Conservation (phyloP, 1,284 basidiomycete genomes). For the Hypsizygus ulmarius region DNA sequence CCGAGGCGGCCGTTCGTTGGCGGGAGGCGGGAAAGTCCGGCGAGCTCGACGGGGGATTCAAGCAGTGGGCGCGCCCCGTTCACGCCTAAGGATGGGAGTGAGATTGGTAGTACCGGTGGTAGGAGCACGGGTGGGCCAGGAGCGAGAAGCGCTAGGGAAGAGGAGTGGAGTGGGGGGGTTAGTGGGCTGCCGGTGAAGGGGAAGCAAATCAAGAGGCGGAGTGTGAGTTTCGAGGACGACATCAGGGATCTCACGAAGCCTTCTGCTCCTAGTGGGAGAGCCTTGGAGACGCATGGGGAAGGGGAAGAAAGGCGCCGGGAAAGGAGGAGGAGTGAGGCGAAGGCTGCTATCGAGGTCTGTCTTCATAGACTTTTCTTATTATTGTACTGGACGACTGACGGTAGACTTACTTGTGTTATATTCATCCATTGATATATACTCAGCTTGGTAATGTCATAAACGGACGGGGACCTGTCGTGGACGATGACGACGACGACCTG, state of each 20-base stretch:
- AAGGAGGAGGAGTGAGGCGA: conserved; percentile 70
- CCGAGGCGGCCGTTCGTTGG: conserved; percentile 49
- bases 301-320: conserved; percentile 59
- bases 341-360: conserved; percentile 75
- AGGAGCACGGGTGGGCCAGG: conserved; percentile 17
- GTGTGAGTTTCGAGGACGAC: conserved; percentile 59
- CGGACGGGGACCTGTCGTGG: conserved; percentile 58
- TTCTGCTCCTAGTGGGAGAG: conserved; percentile 24
- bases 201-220: conserved; percentile 47
- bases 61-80: conserved; percentile 68
- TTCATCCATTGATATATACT: background rate
- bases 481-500: conserved; percentile 52
- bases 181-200: conserved; percentile 34
- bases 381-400: conserved; percentile 8
- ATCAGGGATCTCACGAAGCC: conserved; percentile 15
- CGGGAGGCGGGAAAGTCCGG: conserved; percentile 57
- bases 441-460: conserved; percentile 81
- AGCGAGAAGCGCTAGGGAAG: conserved; percentile 6
- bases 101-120: conserved; percentile 44
- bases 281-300: conserved; percentile 30
- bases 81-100: conserved; percentile 74
- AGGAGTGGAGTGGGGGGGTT: conserved; percentile 23
- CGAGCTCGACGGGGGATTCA: conserved; percentile 77
- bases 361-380: conserved; percentile 12
- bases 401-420: background rate